Evolutionary conservation across 768 basidiomycete genomes (phyloP).

Genomic region (Russula ochroleuca): DNA sequence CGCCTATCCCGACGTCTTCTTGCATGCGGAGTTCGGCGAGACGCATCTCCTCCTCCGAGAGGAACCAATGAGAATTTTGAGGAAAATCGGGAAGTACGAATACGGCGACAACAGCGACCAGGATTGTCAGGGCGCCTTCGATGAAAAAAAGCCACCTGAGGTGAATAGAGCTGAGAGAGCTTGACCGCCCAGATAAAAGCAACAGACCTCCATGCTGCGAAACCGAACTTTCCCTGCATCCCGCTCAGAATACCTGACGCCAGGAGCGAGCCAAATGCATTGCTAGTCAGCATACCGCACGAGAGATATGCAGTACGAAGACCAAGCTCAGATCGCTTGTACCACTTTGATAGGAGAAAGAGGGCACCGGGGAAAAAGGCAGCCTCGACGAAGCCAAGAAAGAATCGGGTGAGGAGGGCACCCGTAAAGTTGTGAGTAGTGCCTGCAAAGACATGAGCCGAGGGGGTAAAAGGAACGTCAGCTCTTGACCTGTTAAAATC

Average conservation of each 20-base stretch:
- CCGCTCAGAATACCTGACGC: conserved; percentile 68
- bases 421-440: conserved; percentile 44
- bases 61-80: conserved; percentile 52
- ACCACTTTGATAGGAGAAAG: conserved; percentile 65
- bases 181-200: conserved; percentile 9
- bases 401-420: conserved; percentile 64
- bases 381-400: conserved; percentile 58
- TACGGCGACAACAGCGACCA: conserved; percentile 49
- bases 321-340: conserved; percentile 66
- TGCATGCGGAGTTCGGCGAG: conserved; percentile 57
- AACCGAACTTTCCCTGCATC: conserved; percentile 66
- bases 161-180: conserved; percentile 1
- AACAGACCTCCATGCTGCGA: conserved; percentile 66
- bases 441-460: conserved; percentile 14
- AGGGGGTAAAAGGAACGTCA: not conserved
- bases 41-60: conserved; percentile 51
- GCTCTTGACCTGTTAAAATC: conserved; percentile 38
- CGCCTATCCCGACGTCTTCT: conserved; percentile 57
- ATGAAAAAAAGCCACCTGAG: conserved; percentile 69
- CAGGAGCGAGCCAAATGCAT: conserved; percentile 77
- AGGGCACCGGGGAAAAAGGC: conserved; percentile 69
- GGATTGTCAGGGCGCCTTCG: conserved; percentile 57
- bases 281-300: conserved; percentile 71
- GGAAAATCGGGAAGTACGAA: conserved; percentile 77
- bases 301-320: conserved; percentile 61